Conservation (phyloP, 208 protist genomes). For the Trypanosoma vivax region DNA sequence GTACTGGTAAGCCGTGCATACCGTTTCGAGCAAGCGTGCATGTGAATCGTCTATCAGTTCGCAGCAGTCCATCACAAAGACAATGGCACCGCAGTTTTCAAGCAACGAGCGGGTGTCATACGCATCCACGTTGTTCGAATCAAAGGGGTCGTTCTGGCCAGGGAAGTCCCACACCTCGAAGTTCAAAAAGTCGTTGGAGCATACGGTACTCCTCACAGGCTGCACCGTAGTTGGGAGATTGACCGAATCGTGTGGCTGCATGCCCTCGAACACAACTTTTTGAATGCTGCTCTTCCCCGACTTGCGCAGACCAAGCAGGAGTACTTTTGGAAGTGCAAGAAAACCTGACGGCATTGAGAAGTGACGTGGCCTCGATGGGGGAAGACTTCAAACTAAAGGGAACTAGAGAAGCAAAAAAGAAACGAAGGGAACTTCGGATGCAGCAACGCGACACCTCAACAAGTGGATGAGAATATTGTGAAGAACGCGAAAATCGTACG, state of each 20-base stretch:
- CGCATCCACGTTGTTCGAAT: conserved; percentile 40
- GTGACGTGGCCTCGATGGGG: background rate
- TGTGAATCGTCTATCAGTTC: conserved; percentile 79
- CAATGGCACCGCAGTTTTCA: conserved; percentile 83
- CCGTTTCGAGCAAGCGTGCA: conserved; percentile 70
- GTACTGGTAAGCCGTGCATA: conserved; percentile 66
- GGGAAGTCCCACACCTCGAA: conserved; percentile 91
- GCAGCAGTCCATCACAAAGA: conserved; percentile 85
- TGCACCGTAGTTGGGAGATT: conserved; percentile 80
- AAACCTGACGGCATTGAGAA: conserved; percentile 23
- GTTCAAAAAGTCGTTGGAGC: conserved; percentile 84
- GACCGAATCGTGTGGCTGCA: conserved; percentile 81
- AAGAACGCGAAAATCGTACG: too few relatives aligned
- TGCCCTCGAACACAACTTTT: conserved; percentile 85
- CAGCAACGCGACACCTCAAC: too few relatives aligned
- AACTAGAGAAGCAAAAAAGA: too few relatives aligned
- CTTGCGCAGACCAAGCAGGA: conserved; percentile 84
- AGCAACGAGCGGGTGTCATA: conserved; percentile 65
- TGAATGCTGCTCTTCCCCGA: conserved; percentile 90
- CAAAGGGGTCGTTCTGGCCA: conserved; percentile 81
- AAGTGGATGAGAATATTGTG: too few relatives aligned
- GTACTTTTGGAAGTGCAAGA: conserved; percentile 71
- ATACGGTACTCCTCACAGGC: conserved; percentile 65
- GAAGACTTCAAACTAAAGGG: background rate
- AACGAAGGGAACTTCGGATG: too few relatives aligned